Percentiles rank a stretch among this genome's conserved stretches.
Evolutionary conservation across 768 basidiomycete species (phyloP).

Genomic region (Phylloporus arenicola): DNA sequence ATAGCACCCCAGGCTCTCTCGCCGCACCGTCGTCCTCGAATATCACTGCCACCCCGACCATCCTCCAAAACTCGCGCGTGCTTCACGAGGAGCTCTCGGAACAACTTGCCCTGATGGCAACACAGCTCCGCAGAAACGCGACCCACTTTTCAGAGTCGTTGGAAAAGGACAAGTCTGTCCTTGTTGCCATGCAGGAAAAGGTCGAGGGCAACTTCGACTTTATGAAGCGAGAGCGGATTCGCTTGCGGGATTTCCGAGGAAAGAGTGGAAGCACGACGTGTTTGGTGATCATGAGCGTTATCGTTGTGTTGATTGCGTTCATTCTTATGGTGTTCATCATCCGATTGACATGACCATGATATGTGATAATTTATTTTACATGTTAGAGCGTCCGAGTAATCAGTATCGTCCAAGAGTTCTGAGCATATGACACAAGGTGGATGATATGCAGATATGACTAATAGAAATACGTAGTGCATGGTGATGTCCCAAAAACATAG

Average conservation of each 20-base stretch:
- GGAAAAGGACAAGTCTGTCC: constrained; percentile 65
- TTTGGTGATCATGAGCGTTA: constrained; percentile 55
- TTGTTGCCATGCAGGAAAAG: constrained; percentile 64
- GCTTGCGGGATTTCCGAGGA: constrained; percentile 55
- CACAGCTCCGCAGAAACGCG: constrained; percentile 80
- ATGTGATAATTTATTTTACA: constrained; percentile 5
- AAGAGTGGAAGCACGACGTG: constrained; percentile 73
- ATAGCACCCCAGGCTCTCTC: constrained; percentile 17
- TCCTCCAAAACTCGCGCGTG: constrained; percentile 51
- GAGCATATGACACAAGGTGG: constrained; percentile 1
- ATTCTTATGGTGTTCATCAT: constrained; percentile 69
- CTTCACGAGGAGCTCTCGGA: constrained; percentile 70
- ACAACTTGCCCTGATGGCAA: constrained; percentile 80
- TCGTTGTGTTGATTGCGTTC: constrained; percentile 66
- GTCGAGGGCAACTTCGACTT: constrained; percentile 66
- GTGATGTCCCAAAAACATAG: constrained; percentile 5
- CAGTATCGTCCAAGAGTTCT: constrained; percentile 15
- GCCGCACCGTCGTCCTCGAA: constrained; percentile 32
- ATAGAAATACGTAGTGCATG: constrained; percentile 4
- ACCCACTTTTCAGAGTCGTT: constrained; percentile 70
- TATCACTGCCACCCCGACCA: constrained; percentile 33
- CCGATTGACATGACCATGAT: constrained; percentile 49
- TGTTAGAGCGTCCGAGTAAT: background rate
- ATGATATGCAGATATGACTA: constrained; percentile 7
- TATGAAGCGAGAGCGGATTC: constrained; percentile 60